Conservation (phyloP, 164 flowering plant genomes). For the Liriodendron chinense region DNA sequence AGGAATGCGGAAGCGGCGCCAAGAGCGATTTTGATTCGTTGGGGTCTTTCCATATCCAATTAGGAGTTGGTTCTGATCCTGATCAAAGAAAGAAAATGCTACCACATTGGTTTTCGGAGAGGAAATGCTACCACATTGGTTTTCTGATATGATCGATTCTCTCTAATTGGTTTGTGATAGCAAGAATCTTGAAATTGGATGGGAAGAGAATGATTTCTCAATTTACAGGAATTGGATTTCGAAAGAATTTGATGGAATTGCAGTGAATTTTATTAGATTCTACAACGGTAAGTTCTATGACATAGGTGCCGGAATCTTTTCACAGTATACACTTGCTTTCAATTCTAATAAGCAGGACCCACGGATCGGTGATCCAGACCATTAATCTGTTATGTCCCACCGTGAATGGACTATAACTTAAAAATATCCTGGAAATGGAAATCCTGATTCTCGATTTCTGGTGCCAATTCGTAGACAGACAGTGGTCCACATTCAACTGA, state of each 20-base stretch:
- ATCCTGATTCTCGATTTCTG: no score
- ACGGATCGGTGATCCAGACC: background rate
- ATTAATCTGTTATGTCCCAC: background rate
- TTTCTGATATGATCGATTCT: background rate
- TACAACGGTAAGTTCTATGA: background rate
- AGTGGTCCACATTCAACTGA: no score
- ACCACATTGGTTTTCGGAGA: background rate
- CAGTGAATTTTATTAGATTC: background rate
- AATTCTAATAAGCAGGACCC: background rate
- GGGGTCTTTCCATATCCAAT: slow-evolving; percentile 27
- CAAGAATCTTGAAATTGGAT: background rate
- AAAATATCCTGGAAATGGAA: no score
- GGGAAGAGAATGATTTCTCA: background rate
- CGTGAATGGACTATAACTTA: no score
- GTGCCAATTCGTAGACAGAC: no score
- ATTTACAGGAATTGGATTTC: no score
- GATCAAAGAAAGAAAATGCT: background rate
- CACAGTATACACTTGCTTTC: background rate
- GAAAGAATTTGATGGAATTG: background rate
- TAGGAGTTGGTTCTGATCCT: background rate
- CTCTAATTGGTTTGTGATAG: background rate
- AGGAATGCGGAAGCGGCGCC: slow-evolving; percentile 18
- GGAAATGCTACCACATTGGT: background rate
- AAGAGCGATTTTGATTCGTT: slow-evolving; percentile 31
- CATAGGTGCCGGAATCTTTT: background rate